Evolutionary conservation across 2,329 filamentous ascomycete species (phyloP), one percentile per base, ranked within the genome.

Genomic region (Claviceps citrina): DNA sequence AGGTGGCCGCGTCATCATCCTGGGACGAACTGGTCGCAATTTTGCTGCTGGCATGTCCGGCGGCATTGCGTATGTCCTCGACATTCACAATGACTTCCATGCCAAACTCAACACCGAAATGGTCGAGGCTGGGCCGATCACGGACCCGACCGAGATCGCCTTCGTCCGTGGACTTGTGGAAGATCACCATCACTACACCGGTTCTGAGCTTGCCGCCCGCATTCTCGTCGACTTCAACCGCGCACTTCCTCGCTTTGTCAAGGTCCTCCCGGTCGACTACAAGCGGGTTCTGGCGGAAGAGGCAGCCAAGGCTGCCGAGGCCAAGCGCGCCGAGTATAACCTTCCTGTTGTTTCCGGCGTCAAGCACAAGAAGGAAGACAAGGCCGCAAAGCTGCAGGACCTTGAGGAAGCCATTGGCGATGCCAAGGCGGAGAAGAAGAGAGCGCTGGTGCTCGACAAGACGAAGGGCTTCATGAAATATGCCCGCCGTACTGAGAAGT

Each of bases 11-110:
- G 71, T 95, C 38, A 67, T 96, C 47, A 73, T 93, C 54, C 73
- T 96, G 36, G 89, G 89, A 43, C 77, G 75, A 53, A 94, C 86
- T 56, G 89, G 89, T 34, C 87, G 89, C 52, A 96, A 96, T 70
- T 96, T 96, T 56, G 89, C 87, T 52, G 89, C 89, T 45, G 89
- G 89, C 70, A 96, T 96, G 89, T 95, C 87, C 54, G 89, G 89
- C 56, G 89, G 89, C 70, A 95, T 96, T 54, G 87, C 87, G 15
- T 96, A 94, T 54, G 77, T 95, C 40, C 75, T 96, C 24, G 89
- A 96, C 55, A 81, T 91, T 55, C 75, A 89, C 58, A 74, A 81
- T 48, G 85, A 95, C 63, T 94, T 95, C 67, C 70, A 83, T 60
- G 77, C 79, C 51, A 95, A 95, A 73, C 81, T 95, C 64, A 96